phyloP scores from a whole-genome alignment of 2,329 filamentous ascomycete genomes.

The Intubia oerlemansii region DNA sequence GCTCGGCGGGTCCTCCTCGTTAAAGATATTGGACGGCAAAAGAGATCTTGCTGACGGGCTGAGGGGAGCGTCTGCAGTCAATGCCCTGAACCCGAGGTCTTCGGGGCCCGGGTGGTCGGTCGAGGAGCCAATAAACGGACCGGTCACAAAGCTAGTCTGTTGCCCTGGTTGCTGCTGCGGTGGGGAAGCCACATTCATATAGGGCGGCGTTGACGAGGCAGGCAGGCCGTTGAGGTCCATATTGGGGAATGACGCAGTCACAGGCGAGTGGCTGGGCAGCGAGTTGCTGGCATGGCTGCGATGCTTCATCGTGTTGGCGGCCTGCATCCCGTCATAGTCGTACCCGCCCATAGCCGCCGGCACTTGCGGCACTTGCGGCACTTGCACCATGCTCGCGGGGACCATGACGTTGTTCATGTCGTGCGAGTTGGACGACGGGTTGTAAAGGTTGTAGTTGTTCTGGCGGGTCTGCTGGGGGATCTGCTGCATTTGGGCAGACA shows the following conservation, averaged over 20 bases:
- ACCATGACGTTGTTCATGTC: too few species aligned
- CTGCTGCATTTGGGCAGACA: slow-evolving; percentile 24
- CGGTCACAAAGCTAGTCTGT: slow-evolving; percentile 29
- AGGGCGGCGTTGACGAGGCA: slow-evolving; percentile 15
- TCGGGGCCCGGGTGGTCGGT: slow-evolving; percentile 25
- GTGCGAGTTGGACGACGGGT: too few species aligned
- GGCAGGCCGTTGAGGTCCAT: slow-evolving; percentile 13
- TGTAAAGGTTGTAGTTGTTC: too few species aligned
- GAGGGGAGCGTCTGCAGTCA: slow-evolving; percentile 46
- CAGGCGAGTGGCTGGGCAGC: slow-evolving; percentile 20
- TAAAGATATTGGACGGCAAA: slow-evolving; percentile 41
- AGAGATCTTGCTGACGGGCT: slow-evolving; percentile 58
- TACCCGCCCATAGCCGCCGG: slow-evolving; percentile 16
- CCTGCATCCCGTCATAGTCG: slow-evolving; percentile 23
- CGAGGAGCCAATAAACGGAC: slow-evolving; percentile 29
- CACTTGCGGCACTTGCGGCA: too few species aligned
- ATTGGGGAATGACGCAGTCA: slow-evolving; percentile 17
- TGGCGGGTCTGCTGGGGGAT: too few species aligned
- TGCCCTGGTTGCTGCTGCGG: slow-evolving; percentile 22
- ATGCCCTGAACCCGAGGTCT: slow-evolving; percentile 38
- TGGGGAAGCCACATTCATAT: slow-evolving; percentile 1
- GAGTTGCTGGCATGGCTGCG: slow-evolving; percentile 27
- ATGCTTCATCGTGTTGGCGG: slow-evolving; percentile 21
- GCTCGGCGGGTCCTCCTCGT: slow-evolving; percentile 35
- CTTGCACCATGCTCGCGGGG: too few species aligned